Evolutionary conservation across 306 rosid species (phyloP), one percentile per base, ranked within the genome.

Genomic region (Betula pendula): DNA sequence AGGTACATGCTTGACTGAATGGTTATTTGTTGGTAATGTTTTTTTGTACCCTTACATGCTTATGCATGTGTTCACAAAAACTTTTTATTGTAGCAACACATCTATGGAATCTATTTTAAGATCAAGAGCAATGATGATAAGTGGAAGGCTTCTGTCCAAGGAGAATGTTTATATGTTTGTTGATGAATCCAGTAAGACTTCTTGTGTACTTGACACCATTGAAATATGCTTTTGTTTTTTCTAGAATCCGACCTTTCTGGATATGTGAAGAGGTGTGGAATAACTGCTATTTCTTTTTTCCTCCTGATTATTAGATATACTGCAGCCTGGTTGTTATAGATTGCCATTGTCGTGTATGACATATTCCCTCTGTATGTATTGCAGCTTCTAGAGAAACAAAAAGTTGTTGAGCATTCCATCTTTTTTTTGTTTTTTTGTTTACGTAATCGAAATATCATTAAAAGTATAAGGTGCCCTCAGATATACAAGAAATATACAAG

Each of bases 101-200:
- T 89, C 96, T 31, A 20, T 43, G 48, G 93, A 88, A 56, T 77
- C 96, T 59, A 75, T 90, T 79, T 79, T 92, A 77, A 88, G 90
- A 85, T 87, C 97, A 38, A 87, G 99, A 78, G 92, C 97, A 35
- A 87, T 92, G 84, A 86, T 88, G 89, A 92, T 90, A 77, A 79
- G 85, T 68, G 97, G 97, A 90, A 88, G 97, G 87, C 85, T 95
- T 67, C 79, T 95, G 75, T 86, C 89, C 4, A 89, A 85, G 81
- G 96, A 88, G 78, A 84, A 69, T 77, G 73, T 50, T 29, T 84
- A 73, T 81, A 81, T 85, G 52, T 82, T 84, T 71, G 79, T 80
- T 66, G 94, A 92, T 76, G 96, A 90, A 88, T 75, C 86, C 42
- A 79, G 99, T 95, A 89, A 81, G 95, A 38, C 77, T 80, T 81